Base-by-base conservation (phyloP, 495 filamentous ascomycete genomes). In the Pseudotulostoma volvatum region DNA sequence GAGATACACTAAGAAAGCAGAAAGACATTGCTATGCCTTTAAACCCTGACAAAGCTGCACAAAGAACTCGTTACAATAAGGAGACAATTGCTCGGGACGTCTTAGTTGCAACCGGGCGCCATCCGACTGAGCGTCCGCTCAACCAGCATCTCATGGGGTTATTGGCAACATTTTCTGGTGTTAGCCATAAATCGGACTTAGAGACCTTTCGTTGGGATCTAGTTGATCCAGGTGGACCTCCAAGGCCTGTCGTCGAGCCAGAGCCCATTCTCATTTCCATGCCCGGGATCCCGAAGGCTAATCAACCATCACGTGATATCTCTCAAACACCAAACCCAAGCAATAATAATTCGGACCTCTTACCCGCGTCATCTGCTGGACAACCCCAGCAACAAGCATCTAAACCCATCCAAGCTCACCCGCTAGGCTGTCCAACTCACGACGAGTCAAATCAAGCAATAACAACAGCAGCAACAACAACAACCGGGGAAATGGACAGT, bases 181-280 rank as follows among this genome's bases (percentile, higher is more conserved):
- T 77, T 1, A 57, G 59, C 38, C 37, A 43, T 28, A 46, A 49
- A 9, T 56, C 61, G 7, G 76, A 84, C 50, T 47, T 84, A 9
- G 52, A 52, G n/a, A 81, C 75, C 0, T 59, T 84, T 16, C 55
- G 66, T 20, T 84, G 79, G 79, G 78, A 81, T 52, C 34, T 79
- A 11, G 60, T 84, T 2, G 79, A 83, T 50, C 71, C 73, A 20
- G 54, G 47, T 19, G 49, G 44, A 11, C 40, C 38, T 18, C 25
- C 40, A 8, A 41, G 42, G 39, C 44, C 44, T 32, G 37, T 39
- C 4, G 40, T 44, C 13, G 18, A 47, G 34, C 11, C 43, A 9
- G 37, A 44, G 14, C 37, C 43, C 32, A 43, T 44, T 20, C 41
- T 40, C n/a, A 33, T 31, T 15, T 31, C 37, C 7, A 43, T 14